Evolutionary conservation across 2,329 filamentous ascomycete genomes (phyloP).

Genomic region (Aspergillus tamarii): DNA sequence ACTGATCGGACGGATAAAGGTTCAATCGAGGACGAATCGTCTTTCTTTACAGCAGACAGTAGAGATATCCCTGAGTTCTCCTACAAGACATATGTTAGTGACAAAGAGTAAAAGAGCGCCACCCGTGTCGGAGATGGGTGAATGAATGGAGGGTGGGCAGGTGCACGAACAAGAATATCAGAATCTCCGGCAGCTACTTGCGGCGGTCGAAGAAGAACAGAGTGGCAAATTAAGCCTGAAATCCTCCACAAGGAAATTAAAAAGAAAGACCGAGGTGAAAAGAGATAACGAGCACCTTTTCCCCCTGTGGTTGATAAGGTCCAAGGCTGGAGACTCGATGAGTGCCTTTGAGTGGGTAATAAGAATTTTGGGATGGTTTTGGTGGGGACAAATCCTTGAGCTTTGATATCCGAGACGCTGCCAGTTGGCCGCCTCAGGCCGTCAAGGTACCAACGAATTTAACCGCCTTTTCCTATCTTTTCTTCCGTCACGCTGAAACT

Average conservation of each 20-base stretch:
- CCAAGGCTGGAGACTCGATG: constrained; percentile 17
- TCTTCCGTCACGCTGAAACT: neutral
- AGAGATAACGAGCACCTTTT: constrained; percentile 11
- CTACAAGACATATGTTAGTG: neutral
- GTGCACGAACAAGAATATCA: constrained; percentile 21
- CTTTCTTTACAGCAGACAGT: neutral
- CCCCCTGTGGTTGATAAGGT: constrained; percentile 21
- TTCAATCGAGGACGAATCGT: neutral
- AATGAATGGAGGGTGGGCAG: neutral
- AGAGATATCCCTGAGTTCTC: neutral
- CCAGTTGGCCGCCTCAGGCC: constrained; percentile 12
- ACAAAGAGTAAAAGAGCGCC: neutral
- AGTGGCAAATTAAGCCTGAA: neutral
- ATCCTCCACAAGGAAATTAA: constrained; percentile 1
- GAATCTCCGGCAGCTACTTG: constrained; percentile 16
- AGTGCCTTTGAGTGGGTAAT: constrained; percentile 16
- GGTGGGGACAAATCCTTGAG: constrained; percentile 22
- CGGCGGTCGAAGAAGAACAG: constrained; percentile 9
- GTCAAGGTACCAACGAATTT: neutral
- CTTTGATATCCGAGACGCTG: constrained; percentile 8
- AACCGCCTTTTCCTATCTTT: neutral
- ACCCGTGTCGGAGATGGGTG: neutral
- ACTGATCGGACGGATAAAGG: neutral
- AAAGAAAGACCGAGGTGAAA: neutral
- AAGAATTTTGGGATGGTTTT: constrained; percentile 28